Evolutionary conservation across 2,329 filamentous ascomycete genomes (phyloP).

Genomic region (Penicillium fuscoglaucum): DNA sequence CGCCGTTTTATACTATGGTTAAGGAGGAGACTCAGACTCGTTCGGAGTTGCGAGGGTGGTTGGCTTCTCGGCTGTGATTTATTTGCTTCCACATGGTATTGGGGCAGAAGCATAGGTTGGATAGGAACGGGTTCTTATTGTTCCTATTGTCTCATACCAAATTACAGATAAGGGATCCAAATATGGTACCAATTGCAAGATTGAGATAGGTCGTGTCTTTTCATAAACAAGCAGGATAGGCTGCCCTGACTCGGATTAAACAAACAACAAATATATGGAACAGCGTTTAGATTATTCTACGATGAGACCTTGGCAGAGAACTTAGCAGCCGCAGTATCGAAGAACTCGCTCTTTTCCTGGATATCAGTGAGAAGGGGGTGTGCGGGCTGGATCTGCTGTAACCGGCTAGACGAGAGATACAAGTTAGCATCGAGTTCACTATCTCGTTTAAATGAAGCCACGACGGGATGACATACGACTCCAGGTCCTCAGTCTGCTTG

Average conservation of each 20-base stretch:
- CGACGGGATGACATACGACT: conserved; percentile 53
- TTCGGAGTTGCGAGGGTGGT: conserved; percentile 31
- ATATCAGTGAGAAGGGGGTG: conserved; percentile 74
- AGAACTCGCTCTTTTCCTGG: conserved; percentile 80
- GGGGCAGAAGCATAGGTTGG: neutral
- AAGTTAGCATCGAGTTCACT: conserved; percentile 20
- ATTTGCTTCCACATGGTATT: neutral
- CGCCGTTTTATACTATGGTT: conserved; percentile 27
- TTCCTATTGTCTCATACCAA: neutral
- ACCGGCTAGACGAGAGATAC: conserved; percentile 26
- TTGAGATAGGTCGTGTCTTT: conserved; percentile 25
- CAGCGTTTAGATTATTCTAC: conserved; percentile 21
- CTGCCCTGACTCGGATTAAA: conserved; percentile 21
- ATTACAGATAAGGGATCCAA: neutral
- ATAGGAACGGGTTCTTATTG: neutral
- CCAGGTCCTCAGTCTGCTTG: conserved; percentile 65
- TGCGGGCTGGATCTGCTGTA: conserved; percentile 58
- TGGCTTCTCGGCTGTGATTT: conserved; percentile 28
- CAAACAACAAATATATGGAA: conserved; percentile 19
- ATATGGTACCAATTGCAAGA: conserved; percentile 16
- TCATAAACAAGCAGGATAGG: conserved; percentile 27
- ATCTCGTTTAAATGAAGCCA: no score
- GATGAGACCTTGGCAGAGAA: conserved; percentile 74
- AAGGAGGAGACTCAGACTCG: conserved; percentile 30
- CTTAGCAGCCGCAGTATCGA: conserved; percentile 82